Evolutionary conservation across 2,329 filamentous ascomycete genomes (phyloP).

Genomic region (Cladosporium sp.): DNA sequence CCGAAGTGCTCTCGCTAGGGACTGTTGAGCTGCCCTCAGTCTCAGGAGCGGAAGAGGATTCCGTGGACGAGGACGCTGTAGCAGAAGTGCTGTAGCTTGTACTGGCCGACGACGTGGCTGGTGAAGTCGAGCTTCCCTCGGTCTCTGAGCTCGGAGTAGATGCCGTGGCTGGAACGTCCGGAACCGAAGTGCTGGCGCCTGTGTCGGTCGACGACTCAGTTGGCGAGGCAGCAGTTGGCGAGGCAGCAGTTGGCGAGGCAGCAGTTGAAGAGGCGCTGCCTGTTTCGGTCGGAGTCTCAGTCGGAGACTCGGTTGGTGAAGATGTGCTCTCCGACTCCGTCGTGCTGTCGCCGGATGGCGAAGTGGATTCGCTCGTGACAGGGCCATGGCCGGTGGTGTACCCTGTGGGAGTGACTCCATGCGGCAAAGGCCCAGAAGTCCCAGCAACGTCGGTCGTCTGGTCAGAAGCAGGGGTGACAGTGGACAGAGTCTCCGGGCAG

Average conservation of each 20-base stretch:
- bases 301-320: not conserved
- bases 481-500: slow-evolving; percentile 37
- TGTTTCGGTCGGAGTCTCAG: not conserved
- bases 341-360: not conserved
- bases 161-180: no score
- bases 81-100: not conserved
- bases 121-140: not conserved
- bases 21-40: not conserved
- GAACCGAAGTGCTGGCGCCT: not conserved
- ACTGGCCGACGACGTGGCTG: not conserved
- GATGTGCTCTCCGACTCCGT: not conserved
- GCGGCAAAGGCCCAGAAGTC: not conserved
- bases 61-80: not conserved
- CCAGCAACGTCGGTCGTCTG: not conserved
- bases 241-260: not conserved
- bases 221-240: not conserved
- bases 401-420: not conserved
- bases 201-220: not conserved
- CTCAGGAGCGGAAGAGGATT: not conserved
- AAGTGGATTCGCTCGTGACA: not conserved
- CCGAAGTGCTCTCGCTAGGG: not conserved
- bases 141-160: no score
- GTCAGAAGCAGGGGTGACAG: slow-evolving; percentile 9
- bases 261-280: not conserved
- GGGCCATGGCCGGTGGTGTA: not conserved